Evolutionary conservation across 208 protist species (phyloP).

Genomic region (Porcisia deanei): DNA sequence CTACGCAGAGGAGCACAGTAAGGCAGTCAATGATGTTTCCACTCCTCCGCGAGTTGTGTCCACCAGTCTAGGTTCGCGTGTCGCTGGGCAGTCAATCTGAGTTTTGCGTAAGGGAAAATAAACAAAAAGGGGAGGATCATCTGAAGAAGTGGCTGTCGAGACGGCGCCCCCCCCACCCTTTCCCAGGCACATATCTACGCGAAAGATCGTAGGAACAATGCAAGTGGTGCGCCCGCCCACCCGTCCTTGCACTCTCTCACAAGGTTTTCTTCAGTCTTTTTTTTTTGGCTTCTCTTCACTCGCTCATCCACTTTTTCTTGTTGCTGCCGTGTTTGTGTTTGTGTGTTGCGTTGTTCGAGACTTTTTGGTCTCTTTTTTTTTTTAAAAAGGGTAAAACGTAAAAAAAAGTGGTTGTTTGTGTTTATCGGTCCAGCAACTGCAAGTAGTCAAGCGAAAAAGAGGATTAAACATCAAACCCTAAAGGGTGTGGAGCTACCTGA

Average conservation of each 20-base stretch:
- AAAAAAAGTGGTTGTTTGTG: neutral
- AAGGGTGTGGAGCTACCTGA: neutral
- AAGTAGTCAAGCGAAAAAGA: neutral
- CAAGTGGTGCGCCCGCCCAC: too few relatives aligned
- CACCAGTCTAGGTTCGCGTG: neutral
- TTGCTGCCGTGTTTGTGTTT: neutral
- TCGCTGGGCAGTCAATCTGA: neutral
- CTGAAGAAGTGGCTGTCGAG: neutral
- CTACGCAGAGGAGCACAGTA: neutral
- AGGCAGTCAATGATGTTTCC: neutral
- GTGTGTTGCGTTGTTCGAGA: too few relatives aligned
- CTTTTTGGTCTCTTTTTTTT: neutral
- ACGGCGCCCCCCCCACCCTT: neutral
- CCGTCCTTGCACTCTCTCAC: too few relatives aligned
- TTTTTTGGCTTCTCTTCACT: neutral
- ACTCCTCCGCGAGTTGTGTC: neutral
- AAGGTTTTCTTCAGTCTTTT: neutral
- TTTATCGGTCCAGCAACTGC: neutral
- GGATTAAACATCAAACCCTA: neutral
- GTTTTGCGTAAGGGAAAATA: neutral
- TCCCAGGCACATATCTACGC: neutral
- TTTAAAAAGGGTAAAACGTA: neutral
- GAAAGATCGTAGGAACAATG: neutral
- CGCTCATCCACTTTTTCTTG: neutral
- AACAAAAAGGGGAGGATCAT: neutral